Percentiles rank a stretch among this genome's conserved stretches.
These are phyloP conservation scores for Hortaea werneckii DNA, from an alignment of 2,329 filamentous ascomycete species.

Conservation along the genomic window DNA sequence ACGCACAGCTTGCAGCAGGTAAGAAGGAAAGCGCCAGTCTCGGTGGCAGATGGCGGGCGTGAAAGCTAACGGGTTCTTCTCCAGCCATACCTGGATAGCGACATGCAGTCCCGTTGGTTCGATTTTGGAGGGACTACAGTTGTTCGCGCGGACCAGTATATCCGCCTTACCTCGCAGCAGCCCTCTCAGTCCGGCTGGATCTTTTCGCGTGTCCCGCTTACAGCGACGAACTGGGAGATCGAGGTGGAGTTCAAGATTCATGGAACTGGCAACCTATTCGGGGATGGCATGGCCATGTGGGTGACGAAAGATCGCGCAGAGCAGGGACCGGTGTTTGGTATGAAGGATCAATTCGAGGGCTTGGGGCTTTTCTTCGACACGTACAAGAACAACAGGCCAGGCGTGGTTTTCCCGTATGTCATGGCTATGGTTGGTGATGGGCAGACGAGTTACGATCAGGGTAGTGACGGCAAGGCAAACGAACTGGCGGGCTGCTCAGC, in stretches of 20 bases:
- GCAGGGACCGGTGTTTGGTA: conserved; percentile 77
- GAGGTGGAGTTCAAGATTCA: conserved; percentile 92
- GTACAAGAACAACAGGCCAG: conserved; percentile 98
- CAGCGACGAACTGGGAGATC: conserved; percentile 98
- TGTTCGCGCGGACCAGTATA: conserved; percentile 66
- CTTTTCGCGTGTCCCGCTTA: conserved; percentile 86
- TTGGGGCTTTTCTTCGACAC: conserved; percentile 95
- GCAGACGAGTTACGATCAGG: conserved; percentile 79
- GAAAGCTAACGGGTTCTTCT: too few species aligned
- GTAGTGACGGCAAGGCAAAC: conserved; percentile 84
- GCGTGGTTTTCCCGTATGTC: conserved; percentile 90
- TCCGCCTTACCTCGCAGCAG: conserved; percentile 82
- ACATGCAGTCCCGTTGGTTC: conserved; percentile 98
- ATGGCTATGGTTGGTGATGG: conserved; percentile 98
- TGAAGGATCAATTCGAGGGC: conserved; percentile 80
- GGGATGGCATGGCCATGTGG: conserved; percentile 97
- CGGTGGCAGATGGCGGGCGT: too few species aligned
- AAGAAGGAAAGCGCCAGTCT: not conserved
- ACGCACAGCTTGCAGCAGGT: conserved; percentile 25
- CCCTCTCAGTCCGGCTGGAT: conserved; percentile 88
- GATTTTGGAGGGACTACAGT: conserved; percentile 96
- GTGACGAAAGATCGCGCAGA: conserved; percentile 84
- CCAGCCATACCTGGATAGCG: conserved; percentile 91
- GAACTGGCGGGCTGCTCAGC: conserved; percentile 93
- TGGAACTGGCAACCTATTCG: conserved; percentile 79